Evolutionary conservation across 83 land plant genomes (phyloP), one percentile per base, ranked within the genome.

Genomic region (Picea abies): DNA sequence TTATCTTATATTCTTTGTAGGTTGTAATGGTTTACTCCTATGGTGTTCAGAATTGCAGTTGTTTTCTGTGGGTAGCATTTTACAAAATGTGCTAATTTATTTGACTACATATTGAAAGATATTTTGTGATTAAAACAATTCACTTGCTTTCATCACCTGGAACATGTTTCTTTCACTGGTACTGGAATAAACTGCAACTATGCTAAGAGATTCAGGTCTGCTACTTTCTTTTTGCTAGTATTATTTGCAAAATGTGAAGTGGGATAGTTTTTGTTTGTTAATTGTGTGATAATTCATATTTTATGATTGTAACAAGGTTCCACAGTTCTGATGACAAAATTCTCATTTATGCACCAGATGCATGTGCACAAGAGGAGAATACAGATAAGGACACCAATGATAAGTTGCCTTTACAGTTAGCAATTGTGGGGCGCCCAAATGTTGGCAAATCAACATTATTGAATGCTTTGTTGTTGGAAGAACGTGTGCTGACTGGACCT

Each of bases 401-500:
- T 63, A 89, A 85, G 86, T 60, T 92, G 73, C 97, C 98, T 29
- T 80, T 97, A 86, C 99, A 95, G 81, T 85, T 97, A 76, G 99
- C 99, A 37, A 96, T 97, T 85, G 97, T 95, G 26, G 99, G 99
- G 63, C 89, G 97, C 58, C 98, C 99, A 0, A 97, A 97, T 88
- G 99, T 97, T 80, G 99, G 99, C 63, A 97, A 97, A 87, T 97
- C 99, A 82, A 97, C 99, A 35, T 85, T 97, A 81, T 81, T 97
- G 77, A 97, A 96, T 84, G 73, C 97, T 5, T 81, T 97, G 60
- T 81, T 97, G 49, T 93, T 90, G 87, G 88, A 94, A 90, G 89
- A 97, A 60, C 95, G 99, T 37, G 99, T 97, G 77, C 83, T 97
- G 67, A 94, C 94, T 61, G 98, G 99, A 63, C 99, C 99, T 65